These are phyloP conservation scores for Candida silvatica DNA, from an alignment of 805 yeast genomes.

Conservation along the genomic window DNA sequence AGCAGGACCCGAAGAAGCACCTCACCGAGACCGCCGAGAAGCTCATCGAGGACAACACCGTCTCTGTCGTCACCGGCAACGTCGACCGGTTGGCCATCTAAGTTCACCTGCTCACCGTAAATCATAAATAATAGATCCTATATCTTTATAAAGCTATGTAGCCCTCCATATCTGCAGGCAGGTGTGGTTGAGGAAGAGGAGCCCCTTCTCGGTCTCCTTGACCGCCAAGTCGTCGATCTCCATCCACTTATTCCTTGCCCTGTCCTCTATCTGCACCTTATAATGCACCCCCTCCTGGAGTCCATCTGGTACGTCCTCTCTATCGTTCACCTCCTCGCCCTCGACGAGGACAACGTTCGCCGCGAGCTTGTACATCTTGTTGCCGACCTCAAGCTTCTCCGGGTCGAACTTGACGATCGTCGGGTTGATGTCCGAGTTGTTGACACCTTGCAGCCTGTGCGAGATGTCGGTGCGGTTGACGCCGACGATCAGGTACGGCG, in stretches of 20 bases:
- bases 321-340: conserved; percentile 5
- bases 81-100: conserved; percentile 89
- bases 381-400: conserved; percentile 20
- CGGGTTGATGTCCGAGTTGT: conserved; percentile 39
- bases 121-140: conserved; percentile 27
- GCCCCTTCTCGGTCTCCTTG: conserved; percentile 40
- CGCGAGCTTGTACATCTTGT: conserved; percentile 31
- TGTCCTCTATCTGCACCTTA: conserved; percentile 41
- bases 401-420: conserved; percentile 56
- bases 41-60: conserved; percentile 83
- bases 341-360: conserved; percentile 38
- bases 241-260: conserved; percentile 40
- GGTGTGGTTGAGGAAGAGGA: conserved; percentile 53
- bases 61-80: conserved; percentile 78
- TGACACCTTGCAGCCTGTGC: conserved; percentile 21
- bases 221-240: conserved; percentile 47
- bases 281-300: conserved; percentile 21
- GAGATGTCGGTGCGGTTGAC: conserved; percentile 43
- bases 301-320: conserved; percentile 4
- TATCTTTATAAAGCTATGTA: conserved; percentile 1
- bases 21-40: conserved; percentile 80
- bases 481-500: conserved; percentile 47
- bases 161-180: conserved; percentile 62
- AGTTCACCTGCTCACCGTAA: no score
- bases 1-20: conserved; percentile 98